Conservation (phyloP, 140 eudicot genomes). For the Anethum foeniculum region DNA sequence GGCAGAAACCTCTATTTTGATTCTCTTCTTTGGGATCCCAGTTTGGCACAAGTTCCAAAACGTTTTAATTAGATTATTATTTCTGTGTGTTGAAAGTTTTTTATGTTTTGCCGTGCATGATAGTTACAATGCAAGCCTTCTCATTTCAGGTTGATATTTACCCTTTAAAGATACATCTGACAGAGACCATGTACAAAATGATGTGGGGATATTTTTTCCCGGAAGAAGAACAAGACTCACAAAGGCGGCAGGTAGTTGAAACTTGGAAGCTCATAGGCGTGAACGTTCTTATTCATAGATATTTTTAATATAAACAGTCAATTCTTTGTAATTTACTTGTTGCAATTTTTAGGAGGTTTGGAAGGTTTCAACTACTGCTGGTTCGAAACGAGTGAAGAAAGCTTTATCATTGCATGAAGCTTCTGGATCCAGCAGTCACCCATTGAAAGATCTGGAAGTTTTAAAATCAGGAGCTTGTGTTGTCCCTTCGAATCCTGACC, state of each 20-base stretch:
- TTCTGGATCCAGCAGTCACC: slow-evolving; percentile 49
- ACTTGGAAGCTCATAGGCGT: neutral
- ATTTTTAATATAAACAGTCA: slow-evolving; percentile 4
- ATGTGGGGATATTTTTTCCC: slow-evolving; percentile 98
- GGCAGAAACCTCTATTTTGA: neutral
- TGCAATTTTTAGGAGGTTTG: slow-evolving; percentile 59
- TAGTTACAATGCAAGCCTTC: neutral
- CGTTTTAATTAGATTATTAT: neutral
- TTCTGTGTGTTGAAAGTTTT: neutral
- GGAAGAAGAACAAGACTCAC: slow-evolving; percentile 97
- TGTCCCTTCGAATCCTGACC: slow-evolving; percentile 29
- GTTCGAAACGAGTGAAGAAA: slow-evolving; percentile 75
- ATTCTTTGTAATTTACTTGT: slow-evolving; percentile 14
- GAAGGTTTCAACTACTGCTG: slow-evolving; percentile 96
- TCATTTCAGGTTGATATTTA: slow-evolving; percentile 77
- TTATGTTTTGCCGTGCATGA: neutral
- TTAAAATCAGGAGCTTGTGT: slow-evolving; percentile 41
- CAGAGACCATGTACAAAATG: slow-evolving; percentile 80
- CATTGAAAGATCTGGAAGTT: slow-evolving; percentile 50
- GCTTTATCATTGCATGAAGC: slow-evolving; percentile 49
- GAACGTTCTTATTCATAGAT: neutral
- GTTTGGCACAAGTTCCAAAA: neutral
- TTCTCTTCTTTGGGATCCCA: neutral
- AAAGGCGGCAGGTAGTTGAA: slow-evolving; percentile 73
- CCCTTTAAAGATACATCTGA: slow-evolving; percentile 89